phyloP scores from a whole-genome alignment of 306 rosid species.

The Echinosophora koreensis region DNA sequence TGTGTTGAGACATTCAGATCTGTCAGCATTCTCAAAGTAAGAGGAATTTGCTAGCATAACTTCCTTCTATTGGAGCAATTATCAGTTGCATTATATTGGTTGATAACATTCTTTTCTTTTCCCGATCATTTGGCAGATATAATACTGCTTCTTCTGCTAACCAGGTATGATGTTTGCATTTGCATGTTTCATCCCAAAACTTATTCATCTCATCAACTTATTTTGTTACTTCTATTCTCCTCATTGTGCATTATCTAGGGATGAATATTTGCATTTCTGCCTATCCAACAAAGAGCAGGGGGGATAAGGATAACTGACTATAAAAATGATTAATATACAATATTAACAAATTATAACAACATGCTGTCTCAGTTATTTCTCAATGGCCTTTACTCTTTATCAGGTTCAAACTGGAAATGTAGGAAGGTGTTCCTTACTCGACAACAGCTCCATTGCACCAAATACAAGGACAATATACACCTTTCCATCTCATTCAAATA shows the following conservation, averaged over 20 bases:
- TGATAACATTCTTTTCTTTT: not conserved
- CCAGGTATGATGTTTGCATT: conserved; percentile 63
- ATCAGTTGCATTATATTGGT: conserved; percentile 36
- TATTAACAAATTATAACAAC: not conserved
- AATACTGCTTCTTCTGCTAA: conserved; percentile 58
- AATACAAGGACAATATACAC: conserved; percentile 47
- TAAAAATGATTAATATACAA: not conserved
- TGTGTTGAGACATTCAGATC: conserved; percentile 62
- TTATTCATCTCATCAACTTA: conserved; percentile 23
- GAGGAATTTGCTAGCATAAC: conserved; percentile 32
- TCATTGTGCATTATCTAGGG: not conserved
- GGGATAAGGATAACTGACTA: not conserved
- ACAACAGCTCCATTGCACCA: conserved; percentile 55
- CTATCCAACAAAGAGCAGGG: not conserved
- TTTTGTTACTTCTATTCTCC: conserved; percentile 1
- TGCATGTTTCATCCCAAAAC: conserved; percentile 31
- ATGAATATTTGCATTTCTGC: conserved; percentile 14
- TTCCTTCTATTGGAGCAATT: conserved; percentile 8
- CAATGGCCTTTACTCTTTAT: conserved; percentile 43
- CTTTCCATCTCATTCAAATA: conserved; percentile 55
- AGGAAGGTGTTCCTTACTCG: conserved; percentile 61
- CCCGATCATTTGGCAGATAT: conserved; percentile 61
- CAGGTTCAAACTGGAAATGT: conserved; percentile 63
- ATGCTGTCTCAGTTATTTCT: conserved; percentile 36
- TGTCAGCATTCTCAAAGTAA: conserved; percentile 75